Conservation (phyloP, 2,329 filamentous ascomycete genomes). For the Trichoderma harzianum region DNA sequence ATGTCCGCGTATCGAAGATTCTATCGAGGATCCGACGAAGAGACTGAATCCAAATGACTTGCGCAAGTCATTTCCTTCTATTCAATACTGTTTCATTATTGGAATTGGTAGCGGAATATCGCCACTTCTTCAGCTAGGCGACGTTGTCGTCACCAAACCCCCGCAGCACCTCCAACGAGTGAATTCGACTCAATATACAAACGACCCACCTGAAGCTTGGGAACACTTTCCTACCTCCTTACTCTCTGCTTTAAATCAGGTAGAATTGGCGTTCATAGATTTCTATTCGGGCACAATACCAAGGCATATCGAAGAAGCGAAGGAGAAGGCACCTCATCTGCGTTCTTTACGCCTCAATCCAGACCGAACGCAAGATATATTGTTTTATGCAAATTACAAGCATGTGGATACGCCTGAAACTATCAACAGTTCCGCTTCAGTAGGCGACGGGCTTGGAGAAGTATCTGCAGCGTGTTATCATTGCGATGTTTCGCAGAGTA, state of each 20-base stretch:
- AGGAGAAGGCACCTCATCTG: neutral
- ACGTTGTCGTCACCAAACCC: neutral
- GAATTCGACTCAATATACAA: neutral
- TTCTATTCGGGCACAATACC: neutral
- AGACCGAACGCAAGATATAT: neutral
- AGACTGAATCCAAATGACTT: neutral
- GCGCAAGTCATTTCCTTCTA: neutral
- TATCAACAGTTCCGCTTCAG: neutral
- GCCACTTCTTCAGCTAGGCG: neutral
- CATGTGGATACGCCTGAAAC: neutral
- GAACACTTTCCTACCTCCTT: neutral
- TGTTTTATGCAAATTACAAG: neutral
- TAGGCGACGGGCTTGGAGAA: neutral
- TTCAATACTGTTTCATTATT: neutral
- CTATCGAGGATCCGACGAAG: accelerated
- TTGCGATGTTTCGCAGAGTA: neutral
- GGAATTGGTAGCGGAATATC: neutral
- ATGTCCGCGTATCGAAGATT: neutral
- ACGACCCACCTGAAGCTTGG: accelerated
- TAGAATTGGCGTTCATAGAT: neutral
- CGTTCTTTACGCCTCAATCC: neutral
- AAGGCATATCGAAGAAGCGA: neutral
- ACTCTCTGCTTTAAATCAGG: neutral
- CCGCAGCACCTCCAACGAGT: neutral
- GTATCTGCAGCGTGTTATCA: neutral